Conservation (phyloP, 2,329 filamentous ascomycete species). For the Fusarium paranaense region DNA sequence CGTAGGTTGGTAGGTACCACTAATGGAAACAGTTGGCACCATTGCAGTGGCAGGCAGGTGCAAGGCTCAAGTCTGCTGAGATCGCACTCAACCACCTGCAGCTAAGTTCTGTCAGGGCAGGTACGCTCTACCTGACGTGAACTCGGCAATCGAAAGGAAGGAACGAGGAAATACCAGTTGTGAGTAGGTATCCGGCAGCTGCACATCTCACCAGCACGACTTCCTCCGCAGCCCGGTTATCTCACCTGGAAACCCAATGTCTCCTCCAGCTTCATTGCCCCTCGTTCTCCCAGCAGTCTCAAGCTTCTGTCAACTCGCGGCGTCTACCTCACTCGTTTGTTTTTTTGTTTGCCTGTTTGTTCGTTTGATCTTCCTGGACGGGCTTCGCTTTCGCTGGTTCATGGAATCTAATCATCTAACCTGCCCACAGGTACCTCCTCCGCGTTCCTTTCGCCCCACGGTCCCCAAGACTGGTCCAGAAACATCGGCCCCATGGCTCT, state of each 20-base stretch:
- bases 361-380: neutral
- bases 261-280: neutral
- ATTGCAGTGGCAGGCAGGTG: neutral
- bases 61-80: neutral
- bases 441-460: neutral
- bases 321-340: neutral
- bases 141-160: neutral
- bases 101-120: neutral
- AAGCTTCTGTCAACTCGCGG: neutral
- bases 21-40: neutral
- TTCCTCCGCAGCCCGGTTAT: neutral
- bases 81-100: neutral
- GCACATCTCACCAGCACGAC: neutral
- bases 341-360: neutral
- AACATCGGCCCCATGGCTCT: constrained; percentile 4
- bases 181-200: neutral
- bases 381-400: neutral
- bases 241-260: neutral
- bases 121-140: neutral
- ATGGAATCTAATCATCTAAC: neutral
- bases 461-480: neutral
- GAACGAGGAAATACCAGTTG: neutral
- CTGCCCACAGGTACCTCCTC: neutral
- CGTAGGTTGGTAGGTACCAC: neutral
- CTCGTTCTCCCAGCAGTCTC: neutral